Conservation (phyloP, 202 grass and related monocot genomes). For the Setaria italica region DNA sequence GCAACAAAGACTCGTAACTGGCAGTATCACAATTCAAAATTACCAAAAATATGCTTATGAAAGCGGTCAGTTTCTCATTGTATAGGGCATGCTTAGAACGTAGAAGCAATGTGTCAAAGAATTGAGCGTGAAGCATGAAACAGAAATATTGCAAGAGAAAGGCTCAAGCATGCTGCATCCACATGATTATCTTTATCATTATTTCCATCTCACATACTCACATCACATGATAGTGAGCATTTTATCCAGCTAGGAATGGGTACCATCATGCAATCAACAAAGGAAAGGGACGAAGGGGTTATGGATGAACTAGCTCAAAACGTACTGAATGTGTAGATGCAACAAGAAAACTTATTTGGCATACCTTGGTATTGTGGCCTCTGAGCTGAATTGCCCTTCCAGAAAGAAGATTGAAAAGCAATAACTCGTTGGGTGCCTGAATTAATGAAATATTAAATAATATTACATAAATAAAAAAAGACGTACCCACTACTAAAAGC, state of each 20-base stretch:
- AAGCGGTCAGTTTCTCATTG: conserved; percentile 6
- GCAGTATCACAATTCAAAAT: conserved; percentile 18
- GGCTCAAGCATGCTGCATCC: conserved; percentile 14
- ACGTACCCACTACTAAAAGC: not conserved
- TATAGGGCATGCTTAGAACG: not conserved
- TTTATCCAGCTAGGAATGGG: conserved; percentile 22
- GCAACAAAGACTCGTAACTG: not conserved
- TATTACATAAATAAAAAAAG: not conserved
- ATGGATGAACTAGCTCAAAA: conserved; percentile 26
- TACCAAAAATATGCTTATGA: not conserved
- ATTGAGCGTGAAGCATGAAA: conserved; percentile 22
- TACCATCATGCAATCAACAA: conserved; percentile 39
- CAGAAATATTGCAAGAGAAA: conserved; percentile 35
- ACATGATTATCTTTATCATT: conserved; percentile 16
- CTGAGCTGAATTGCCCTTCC: conserved; percentile 93
- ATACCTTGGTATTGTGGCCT: conserved; percentile 92
- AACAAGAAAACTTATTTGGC: conserved; percentile 41
- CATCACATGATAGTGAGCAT: conserved; percentile 26
- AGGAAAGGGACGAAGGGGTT: conserved; percentile 10
- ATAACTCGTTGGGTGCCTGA: conserved; percentile 93
- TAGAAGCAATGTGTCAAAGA: conserved; percentile 17
- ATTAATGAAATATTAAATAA: conserved; percentile 24
- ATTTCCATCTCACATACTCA: not conserved
- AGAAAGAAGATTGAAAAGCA: conserved; percentile 98
- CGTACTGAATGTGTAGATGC: conserved; percentile 22